These are phyloP conservation scores for Neofusicoccum sp. DNA, from an alignment of 2,329 filamentous ascomycete genomes.

Conservation along the genomic window DNA sequence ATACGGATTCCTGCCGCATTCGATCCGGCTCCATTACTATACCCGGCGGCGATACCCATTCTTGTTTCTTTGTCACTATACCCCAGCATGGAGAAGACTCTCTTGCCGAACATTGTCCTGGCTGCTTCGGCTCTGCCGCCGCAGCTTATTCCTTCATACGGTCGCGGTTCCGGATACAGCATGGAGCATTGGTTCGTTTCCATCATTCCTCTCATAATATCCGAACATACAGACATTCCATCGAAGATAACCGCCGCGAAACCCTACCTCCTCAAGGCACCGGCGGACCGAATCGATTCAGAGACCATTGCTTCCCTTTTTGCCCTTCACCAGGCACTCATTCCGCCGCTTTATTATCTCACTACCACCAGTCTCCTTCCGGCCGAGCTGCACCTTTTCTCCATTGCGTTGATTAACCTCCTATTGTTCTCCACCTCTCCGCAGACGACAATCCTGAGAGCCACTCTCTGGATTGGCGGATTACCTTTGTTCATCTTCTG, in stretches of 20 bases:
- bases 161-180: constrained; percentile 58
- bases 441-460: constrained; percentile 44
- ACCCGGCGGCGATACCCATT: constrained; percentile 74
- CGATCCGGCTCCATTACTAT: constrained; percentile 87
- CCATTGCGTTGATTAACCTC: constrained; percentile 77
- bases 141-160: constrained; percentile 65
- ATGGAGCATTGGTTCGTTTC: constrained; percentile 77
- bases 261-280: constrained; percentile 37
- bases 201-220: constrained; percentile 63
- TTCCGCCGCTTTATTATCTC: constrained; percentile 71
- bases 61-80: constrained; percentile 74
- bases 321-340: constrained; percentile 77
- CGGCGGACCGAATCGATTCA: constrained; percentile 43
- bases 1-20: constrained; percentile 72
- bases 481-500: constrained; percentile 72
- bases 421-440: constrained; percentile 70
- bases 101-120: constrained; percentile 80
- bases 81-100: constrained; percentile 56
- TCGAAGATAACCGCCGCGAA: constrained; percentile 32
- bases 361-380: constrained; percentile 85
- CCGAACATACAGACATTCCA: constrained; percentile 44
- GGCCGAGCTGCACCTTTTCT: constrained; percentile 84
- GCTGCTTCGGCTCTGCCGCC: constrained; percentile 74
- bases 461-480: constrained; percentile 59
- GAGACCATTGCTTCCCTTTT: constrained; percentile 69